A percentile compares a stretch with the other conserved stretches of the same genome.
phyloP scores from a whole-genome alignment of 495 filamentous ascomycete species.

The Annulohypoxylon stygium region DNA sequence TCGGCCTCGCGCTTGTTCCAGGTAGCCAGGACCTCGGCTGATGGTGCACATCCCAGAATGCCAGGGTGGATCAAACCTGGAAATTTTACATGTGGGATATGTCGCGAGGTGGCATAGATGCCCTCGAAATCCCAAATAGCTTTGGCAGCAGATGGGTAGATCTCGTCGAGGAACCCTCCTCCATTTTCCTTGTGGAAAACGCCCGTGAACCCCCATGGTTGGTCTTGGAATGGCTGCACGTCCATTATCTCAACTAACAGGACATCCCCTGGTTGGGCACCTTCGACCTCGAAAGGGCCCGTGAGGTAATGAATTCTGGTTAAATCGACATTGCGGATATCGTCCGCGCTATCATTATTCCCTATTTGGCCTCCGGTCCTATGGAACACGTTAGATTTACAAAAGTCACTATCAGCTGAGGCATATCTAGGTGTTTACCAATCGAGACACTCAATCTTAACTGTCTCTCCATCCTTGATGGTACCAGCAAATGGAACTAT shows the following conservation, averaged over 20 bases:
- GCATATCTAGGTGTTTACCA: conserved; percentile 59
- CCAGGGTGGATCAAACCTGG: conserved; percentile 95
- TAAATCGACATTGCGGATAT: conserved; percentile 86
- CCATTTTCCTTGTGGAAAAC: conserved; percentile 87
- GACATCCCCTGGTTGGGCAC: conserved; percentile 87
- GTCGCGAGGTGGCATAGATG: conserved; percentile 90
- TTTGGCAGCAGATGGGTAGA: conserved; percentile 90
- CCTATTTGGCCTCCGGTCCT: conserved; percentile 86
- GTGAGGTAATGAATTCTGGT: conserved; percentile 89
- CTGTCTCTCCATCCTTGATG: conserved; percentile 87
- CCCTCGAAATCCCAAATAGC: conserved; percentile 99
- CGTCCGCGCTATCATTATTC: conserved; percentile 92
- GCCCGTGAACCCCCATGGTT: conserved; percentile 93
- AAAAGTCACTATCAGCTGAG: background rate
- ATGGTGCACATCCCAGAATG: conserved; percentile 92
- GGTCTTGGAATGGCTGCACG: conserved; percentile 88
- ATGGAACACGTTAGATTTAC: conserved; percentile 11
- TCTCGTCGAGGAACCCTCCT: conserved; percentile 91
- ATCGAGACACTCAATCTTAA: conserved; percentile 96
- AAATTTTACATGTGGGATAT: conserved; percentile 91
- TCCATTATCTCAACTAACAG: conserved; percentile 95
- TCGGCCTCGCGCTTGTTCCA: conserved; percentile 88
- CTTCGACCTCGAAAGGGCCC: conserved; percentile 91
- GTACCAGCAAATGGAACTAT: conserved; percentile 80
- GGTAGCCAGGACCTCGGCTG: conserved; percentile 70